Evolutionary conservation across 2,329 filamentous ascomycete genomes (phyloP), one percentile per base, ranked within the genome.

Genomic region (Bipolaris zeicola): DNA sequence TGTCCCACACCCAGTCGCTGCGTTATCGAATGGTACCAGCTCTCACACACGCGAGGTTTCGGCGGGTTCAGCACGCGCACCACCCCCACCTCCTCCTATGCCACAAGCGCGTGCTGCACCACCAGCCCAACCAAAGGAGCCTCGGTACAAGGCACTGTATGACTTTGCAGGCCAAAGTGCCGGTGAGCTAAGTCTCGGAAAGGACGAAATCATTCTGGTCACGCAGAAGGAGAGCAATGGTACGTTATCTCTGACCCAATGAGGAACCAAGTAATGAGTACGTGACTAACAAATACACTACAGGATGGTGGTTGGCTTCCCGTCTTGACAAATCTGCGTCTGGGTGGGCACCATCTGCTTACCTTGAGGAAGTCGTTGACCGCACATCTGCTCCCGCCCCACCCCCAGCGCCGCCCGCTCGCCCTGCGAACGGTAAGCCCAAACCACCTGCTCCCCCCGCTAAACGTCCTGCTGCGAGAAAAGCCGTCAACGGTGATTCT

Each of bases 251-350:
- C 41, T 42, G 7, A 37, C 31, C 47, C 24, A 22, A 26, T 24
- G 26, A 34, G 26, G 11, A 7, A 33, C n/a, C n/a, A 34, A n/a
- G 10, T 14, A 13, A 48, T 16, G 24, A 28, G n/a, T 10, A 34
- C 8, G 31, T 14, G 42, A 51, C 74, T 73, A 54, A 67, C 49
- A 50, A 49, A 18, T 20, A 18, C 37, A 39, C 37, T 26, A 38
- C 65, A 96, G 94, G 95, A 50, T 99, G 95, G 95, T 98, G 94
- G 94, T 83, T 98, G 44, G 95, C 89, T 61, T 94, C 92, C 80
- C 90, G 89, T 60, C 78, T 80, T 46, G 79, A 86, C 68, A 82
- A 82, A 44, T 82, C 83, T 64, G 85, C 86, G n/a, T 91, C 95
- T 77, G 95, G 92, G 49, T 99, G 95, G 95, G 87, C 95, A 3